phyloP scores from a whole-genome alignment of 179 eudicot species.

The Drosera spatulata region DNA sequence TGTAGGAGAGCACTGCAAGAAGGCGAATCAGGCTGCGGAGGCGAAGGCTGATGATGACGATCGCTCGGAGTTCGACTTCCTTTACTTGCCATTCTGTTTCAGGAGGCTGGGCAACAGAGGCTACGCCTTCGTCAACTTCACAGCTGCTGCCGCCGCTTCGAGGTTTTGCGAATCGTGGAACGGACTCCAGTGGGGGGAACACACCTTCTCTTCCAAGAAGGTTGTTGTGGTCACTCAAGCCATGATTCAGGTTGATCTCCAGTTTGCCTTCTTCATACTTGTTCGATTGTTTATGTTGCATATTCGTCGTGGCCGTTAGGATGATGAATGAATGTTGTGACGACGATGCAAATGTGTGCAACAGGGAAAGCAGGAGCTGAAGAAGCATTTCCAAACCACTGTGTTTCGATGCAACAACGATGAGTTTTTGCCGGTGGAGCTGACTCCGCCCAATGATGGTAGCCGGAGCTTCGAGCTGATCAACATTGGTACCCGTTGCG shows the following conservation, averaged over 20 bases:
- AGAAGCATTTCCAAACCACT: neutral
- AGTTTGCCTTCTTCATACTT: no score
- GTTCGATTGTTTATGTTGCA: no score
- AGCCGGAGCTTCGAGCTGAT: no score
- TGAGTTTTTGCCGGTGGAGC: slow-evolving; percentile 2
- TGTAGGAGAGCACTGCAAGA: slow-evolving; percentile 1
- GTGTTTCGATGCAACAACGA: neutral
- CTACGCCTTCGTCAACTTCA: no score
- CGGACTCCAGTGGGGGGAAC: neutral
- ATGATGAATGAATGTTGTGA: no score
- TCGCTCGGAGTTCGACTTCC: neutral
- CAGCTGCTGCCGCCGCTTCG: no score
- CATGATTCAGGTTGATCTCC: neutral
- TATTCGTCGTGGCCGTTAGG: no score
- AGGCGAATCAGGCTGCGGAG: neutral
- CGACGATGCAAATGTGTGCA: no score
- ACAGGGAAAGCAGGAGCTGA: slow-evolving; percentile 1
- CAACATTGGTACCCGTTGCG: no score
- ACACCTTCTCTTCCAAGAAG: neutral
- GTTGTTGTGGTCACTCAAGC: neutral
- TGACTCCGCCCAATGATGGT: neutral
- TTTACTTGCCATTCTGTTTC: slow-evolving; percentile 4
- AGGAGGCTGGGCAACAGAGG: slow-evolving; percentile 1
- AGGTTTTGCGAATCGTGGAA: neutral
- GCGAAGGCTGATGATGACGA: no score